These are phyloP conservation scores for Neurospora discreta DNA, from an alignment of 495 filamentous ascomycete species.

Conservation along the genomic window DNA sequence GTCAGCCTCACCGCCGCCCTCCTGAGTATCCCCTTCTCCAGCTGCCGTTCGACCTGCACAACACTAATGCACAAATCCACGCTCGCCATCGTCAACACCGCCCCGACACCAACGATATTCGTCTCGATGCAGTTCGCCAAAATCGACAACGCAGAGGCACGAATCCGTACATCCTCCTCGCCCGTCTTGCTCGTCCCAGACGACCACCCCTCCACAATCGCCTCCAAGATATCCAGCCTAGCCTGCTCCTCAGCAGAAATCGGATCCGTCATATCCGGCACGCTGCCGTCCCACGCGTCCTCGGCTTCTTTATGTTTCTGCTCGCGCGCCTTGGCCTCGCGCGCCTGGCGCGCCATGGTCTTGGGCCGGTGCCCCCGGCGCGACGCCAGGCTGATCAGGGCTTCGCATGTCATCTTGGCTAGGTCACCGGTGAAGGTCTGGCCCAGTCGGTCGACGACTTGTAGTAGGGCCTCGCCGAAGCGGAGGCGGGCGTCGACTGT, in stretches of 20 bases:
- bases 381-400: constrained; percentile 55
- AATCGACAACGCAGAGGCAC: constrained; percentile 68
- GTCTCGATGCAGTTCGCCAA: constrained; percentile 55
- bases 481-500: constrained; percentile 56
- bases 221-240: constrained; percentile 43
- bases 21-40: constrained; percentile 60
- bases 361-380: constrained; percentile 48
- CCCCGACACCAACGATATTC: constrained; percentile 50
- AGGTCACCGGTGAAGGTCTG: constrained; percentile 48
- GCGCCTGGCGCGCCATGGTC: constrained; percentile 38
- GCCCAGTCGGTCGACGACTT: constrained; percentile 55
- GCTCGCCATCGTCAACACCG: constrained; percentile 40
- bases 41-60: constrained; percentile 50
- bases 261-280: constrained; percentile 36
- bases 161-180: constrained; percentile 65
- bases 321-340: constrained; percentile 33
- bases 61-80: constrained; percentile 58
- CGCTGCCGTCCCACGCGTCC: constrained; percentile 42
- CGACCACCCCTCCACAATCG: constrained; percentile 62
- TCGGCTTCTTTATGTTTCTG: constrained; percentile 39
- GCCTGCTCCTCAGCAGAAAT: constrained; percentile 35
- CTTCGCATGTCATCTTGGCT: constrained; percentile 45
- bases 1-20: constrained; percentile 62
- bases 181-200: constrained; percentile 43
- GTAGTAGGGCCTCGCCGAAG: constrained; percentile 61